Evolutionary conservation across 2,329 filamentous ascomycete species (phyloP).

Genomic region (Chaetomium strumarium): DNA sequence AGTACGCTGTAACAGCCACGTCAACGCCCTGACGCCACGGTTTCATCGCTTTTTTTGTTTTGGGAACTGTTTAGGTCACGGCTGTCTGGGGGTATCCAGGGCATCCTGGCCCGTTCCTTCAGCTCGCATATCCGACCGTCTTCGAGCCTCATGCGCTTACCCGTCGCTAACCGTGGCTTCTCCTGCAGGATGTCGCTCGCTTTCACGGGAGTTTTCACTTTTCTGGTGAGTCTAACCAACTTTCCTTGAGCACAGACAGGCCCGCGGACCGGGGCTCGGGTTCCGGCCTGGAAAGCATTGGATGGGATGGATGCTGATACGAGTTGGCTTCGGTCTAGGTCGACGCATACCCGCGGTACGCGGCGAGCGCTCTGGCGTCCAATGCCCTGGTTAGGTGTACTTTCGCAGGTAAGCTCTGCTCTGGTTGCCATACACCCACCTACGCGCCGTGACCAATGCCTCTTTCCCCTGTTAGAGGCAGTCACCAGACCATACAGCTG

Average conservation of each 20-base stretch:
- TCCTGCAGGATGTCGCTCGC: constrained; percentile 61
- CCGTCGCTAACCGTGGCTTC: constrained; percentile 16
- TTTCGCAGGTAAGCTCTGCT: constrained; percentile 55
- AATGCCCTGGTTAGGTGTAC: constrained; percentile 73
- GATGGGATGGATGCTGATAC: constrained; percentile 23
- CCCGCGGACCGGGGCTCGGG: constrained; percentile 8
- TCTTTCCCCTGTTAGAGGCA: background rate
- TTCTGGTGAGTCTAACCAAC: constrained; percentile 54
- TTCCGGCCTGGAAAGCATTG: constrained; percentile 22
- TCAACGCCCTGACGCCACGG: background rate
- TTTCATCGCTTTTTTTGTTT: constrained; percentile 6
- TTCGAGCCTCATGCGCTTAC: constrained; percentile 25
- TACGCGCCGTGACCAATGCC: constrained; percentile 20
- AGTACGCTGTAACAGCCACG: background rate
- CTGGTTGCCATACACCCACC: constrained; percentile 9
- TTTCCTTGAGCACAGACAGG: constrained; percentile 14
- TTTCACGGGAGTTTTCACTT: constrained; percentile 83
- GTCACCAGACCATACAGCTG: background rate
- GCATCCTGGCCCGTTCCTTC: constrained; percentile 21
- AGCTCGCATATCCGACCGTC: constrained; percentile 28
- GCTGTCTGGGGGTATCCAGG: constrained; percentile 1
- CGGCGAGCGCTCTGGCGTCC: constrained; percentile 72
- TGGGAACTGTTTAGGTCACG: constrained; percentile 30
- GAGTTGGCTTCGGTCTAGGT: constrained; percentile 40
- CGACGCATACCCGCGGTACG: constrained; percentile 70